Evolutionary conservation across 2,329 filamentous ascomycete species (phyloP).

Genomic region (Eutypella sp.): DNA sequence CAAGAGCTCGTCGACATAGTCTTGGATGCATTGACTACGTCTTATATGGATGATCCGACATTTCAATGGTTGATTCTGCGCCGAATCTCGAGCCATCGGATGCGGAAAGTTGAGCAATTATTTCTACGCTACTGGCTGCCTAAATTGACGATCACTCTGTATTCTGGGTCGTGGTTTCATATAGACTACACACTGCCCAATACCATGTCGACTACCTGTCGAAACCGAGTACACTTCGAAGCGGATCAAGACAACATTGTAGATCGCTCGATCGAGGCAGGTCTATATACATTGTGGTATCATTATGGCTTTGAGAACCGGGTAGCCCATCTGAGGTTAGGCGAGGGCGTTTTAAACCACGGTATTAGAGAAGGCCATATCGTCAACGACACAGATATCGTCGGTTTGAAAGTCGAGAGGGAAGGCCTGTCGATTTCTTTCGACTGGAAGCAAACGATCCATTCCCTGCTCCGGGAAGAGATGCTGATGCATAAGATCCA

Average conservation of each 20-base stretch:
- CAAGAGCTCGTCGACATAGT: conserved; percentile 14
- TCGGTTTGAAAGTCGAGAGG: conserved; percentile 8
- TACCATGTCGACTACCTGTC: background rate
- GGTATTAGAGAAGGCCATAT: conserved; percentile 13
- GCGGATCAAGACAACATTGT: conserved; percentile 2
- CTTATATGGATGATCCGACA: conserved; percentile 11
- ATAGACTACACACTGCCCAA: conserved; percentile 13
- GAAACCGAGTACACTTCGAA: conserved; percentile 8
- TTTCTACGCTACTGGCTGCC: conserved; percentile 12
- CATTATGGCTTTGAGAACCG: conserved; percentile 14
- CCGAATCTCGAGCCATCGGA: conserved; percentile 9
- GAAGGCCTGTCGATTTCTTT: conserved; percentile 10
- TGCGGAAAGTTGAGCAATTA: conserved; percentile 11
- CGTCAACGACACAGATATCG: conserved; percentile 14
- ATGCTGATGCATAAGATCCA: conserved; percentile 15
- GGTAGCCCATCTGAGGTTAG: conserved; percentile 12
- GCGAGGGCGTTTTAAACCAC: conserved; percentile 11
- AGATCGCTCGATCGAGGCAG: conserved; percentile 4
- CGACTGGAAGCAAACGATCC: conserved; percentile 10
- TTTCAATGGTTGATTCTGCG: conserved; percentile 15
- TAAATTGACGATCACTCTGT: conserved; percentile 12
- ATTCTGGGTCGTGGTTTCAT: conserved; percentile 13
- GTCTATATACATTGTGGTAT: conserved; percentile 8
- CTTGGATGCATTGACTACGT: conserved; percentile 10
- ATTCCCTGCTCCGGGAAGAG: conserved; percentile 14